Conservation (phyloP, 164 flowering plant species). For the Magnolia sinica region DNA sequence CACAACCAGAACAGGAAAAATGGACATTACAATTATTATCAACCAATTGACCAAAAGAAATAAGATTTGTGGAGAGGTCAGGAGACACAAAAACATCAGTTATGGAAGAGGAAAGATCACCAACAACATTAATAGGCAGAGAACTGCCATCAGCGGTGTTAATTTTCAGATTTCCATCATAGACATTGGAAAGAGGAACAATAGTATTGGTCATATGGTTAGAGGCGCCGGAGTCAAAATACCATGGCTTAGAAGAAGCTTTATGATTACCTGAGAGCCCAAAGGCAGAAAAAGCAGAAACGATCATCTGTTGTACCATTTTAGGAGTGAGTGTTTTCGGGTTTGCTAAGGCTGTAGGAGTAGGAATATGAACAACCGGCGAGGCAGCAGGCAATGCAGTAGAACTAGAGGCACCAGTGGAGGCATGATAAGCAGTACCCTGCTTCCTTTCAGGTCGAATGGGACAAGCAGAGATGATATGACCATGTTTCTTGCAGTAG, state of each 20-base stretch:
- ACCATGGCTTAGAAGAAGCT: neutral
- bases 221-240: neutral
- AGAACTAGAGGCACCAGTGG: neutral
- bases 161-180: too few species aligned
- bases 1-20: neutral
- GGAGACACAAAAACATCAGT: too few species aligned
- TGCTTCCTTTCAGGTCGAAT: neutral
- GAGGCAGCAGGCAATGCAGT: neutral
- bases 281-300: too few species aligned
- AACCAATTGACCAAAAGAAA: too few species aligned
- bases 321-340: neutral
- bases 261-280: too few species aligned
- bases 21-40: neutral
- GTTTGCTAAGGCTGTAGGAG: neutral
- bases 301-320: too few species aligned
- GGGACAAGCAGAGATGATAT: neutral
- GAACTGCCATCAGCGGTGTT: neutral
- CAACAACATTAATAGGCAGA: neutral
- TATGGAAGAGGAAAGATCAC: too few species aligned
- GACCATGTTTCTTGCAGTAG: neutral
- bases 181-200: too few species aligned
- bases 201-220: neutral
- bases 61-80: too few species aligned
- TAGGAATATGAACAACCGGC: neutral
- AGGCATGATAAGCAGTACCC: neutral